Base-by-base conservation (phyloP, 75 land plant genomes). In the Chamaecyparis obtusa region DNA sequence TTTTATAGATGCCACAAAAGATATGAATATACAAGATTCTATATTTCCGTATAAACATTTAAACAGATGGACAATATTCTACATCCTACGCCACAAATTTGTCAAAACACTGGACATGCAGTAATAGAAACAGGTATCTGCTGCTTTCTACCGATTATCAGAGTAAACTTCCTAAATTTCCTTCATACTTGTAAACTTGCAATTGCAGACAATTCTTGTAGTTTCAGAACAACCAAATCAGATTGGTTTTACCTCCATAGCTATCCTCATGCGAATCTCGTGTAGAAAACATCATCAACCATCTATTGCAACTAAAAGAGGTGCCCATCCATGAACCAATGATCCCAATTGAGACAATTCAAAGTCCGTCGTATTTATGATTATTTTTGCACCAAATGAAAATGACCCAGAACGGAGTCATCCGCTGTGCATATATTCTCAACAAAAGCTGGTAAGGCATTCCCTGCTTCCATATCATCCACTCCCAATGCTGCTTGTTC, bases 351-450 rank as follows among this genome's bases (percentile, higher is more conserved):
- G 36, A 8, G 36, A 81, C 49, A 81, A 27, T 46, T 43, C 51
- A 46, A 35, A 84, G 21, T 24, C 85, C 64, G 35, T 84, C 55
- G 9, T 33, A 13, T 17, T 44, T 24, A 43, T 55, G 57, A 64
- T 24, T 41, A 84, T 84, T 35, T 55, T 84, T 21, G 41, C 85
- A 54, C 51, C 39, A 39, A 84, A 51, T 54, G 15, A 84, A 56
- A 84, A 84, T 27, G 49, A 84, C 57, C 13, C 37, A 36, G 54
- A 46, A 55, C 0, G 9, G 33, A 74, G 85, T 84, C 57, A 35
- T 55, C 85, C 36, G 85, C 85, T 84, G 85, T 84, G 55, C 85
- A 84, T 84, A 54, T 55, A 32, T 84, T 55, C 85, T 84, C 85
- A 55, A 55, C 85, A 84, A 83, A 44, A 80, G 48, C 83, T 80